Conservation (phyloP, 2,329 filamentous ascomycete species). For the Sphaerulina vaccinii region DNA sequence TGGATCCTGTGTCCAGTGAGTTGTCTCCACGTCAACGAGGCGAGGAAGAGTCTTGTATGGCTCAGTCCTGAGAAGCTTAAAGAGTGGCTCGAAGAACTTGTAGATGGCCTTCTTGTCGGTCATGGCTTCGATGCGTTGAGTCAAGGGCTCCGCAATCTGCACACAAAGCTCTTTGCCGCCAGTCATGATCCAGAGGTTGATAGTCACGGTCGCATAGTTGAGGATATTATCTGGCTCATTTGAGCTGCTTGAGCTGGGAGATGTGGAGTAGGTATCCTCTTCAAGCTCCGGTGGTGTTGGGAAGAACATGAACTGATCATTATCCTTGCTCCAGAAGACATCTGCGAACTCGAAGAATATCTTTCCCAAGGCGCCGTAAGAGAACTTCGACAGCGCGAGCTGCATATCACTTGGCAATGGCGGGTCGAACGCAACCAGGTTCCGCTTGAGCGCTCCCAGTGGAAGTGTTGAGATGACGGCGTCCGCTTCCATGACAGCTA, state of each 20-base stretch:
- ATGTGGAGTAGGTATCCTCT: conserved; percentile 32
- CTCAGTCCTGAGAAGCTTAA: conserved; percentile 46
- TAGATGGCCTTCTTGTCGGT: conserved; percentile 40
- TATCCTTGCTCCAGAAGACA: conserved; percentile 48
- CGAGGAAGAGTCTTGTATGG: conserved; percentile 45
- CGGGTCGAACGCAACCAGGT: conserved; percentile 43
- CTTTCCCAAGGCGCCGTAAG: conserved; percentile 46
- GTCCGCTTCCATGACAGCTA: conserved; percentile 37
- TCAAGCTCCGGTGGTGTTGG: conserved; percentile 37
- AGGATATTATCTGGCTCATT: conserved; percentile 39
- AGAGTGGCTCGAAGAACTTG: conserved; percentile 47
- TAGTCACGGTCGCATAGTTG: conserved; percentile 46
- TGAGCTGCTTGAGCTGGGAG: conserved; percentile 33
- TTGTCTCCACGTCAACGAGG: conserved; percentile 44
- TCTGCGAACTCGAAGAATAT: conserved; percentile 47
- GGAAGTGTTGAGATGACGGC: conserved; percentile 44
- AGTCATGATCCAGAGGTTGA: conserved; percentile 48
- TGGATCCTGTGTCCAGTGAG: conserved; percentile 47
- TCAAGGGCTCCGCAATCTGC: conserved; percentile 47
- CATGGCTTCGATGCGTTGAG: conserved; percentile 47
- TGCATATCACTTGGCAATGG: conserved; percentile 40
- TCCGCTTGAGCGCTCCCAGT: conserved; percentile 42
- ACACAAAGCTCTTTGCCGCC: conserved; percentile 45
- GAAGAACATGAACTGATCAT: conserved; percentile 49
- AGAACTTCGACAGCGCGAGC: conserved; percentile 39